Percentiles rank a stretch among this genome's conserved stretches.
phyloP scores from a whole-genome alignment of 306 rosid species.

The Vigna hirtella region DNA sequence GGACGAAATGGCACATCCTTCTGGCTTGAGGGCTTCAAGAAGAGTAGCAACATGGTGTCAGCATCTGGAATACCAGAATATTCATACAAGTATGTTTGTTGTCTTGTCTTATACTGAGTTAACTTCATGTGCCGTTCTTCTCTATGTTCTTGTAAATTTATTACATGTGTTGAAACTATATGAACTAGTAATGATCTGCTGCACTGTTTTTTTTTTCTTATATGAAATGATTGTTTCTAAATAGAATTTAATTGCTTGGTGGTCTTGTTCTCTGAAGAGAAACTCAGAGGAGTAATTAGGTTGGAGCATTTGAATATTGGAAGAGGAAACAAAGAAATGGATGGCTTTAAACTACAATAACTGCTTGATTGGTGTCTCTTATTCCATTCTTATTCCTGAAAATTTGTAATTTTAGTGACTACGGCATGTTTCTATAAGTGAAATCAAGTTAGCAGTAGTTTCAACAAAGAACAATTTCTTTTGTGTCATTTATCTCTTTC shows the following conservation, averaged over 20 bases:
- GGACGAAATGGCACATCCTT: conserved; percentile 63
- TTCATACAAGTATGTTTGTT: conserved; percentile 80
- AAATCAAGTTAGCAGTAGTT: conserved; percentile 2
- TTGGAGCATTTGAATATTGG: conserved; percentile 20
- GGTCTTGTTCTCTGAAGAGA: conserved; percentile 29
- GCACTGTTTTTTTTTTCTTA: neutral
- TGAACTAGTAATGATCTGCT: neutral
- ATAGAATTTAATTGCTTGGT: neutral
- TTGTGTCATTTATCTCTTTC: conserved; percentile 21
- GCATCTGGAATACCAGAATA: conserved; percentile 96
- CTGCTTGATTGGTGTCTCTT: neutral
- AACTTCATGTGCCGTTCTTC: neutral
- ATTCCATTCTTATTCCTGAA: conserved; percentile 1
- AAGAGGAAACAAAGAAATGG: neutral
- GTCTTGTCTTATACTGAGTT: conserved; percentile 38
- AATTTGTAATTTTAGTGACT: conserved; percentile 3
- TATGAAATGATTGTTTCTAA: conserved; percentile 6
- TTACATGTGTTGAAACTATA: neutral
- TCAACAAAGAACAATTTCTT: conserved; percentile 12
- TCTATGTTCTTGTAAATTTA: neutral
- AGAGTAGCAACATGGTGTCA: conserved; percentile 67
- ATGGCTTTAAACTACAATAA: conserved; percentile 22
- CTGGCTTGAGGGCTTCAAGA: conserved; percentile 90
- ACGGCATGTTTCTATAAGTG: conserved; percentile 7
- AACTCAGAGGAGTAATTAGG: neutral